These are phyloP conservation scores for Rhizopus sp. DNA, from an alignment of 371 early-diverging fungal species.

Conservation along the genomic window DNA sequence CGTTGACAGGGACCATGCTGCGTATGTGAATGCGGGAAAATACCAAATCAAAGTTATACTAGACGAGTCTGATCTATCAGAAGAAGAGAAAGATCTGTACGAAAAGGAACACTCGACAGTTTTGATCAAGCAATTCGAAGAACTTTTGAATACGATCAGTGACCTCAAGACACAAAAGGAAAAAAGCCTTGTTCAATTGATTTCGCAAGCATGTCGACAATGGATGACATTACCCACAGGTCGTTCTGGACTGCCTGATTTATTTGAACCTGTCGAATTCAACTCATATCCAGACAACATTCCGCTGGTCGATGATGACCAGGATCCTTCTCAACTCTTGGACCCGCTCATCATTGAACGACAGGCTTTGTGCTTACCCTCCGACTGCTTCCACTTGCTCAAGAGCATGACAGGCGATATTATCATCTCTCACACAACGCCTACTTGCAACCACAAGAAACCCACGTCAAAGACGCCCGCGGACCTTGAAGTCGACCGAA, in stretches of 20 bases:
- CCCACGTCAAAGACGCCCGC: conserved; percentile 67
- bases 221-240: conserved; percentile 48
- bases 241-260: conserved; percentile 38
- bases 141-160: background rate
- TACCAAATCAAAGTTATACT: conserved; percentile 32
- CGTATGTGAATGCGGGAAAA: conserved; percentile 25
- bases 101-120: conserved; percentile 17
- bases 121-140: conserved; percentile 16
- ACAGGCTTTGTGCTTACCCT: conserved; percentile 62
- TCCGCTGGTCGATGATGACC: conserved; percentile 58
- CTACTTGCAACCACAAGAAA: conserved; percentile 73
- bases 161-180: background rate
- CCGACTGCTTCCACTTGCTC: conserved; percentile 67
- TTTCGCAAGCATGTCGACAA: conserved; percentile 34
- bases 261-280: conserved; percentile 53
- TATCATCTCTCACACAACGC: conserved; percentile 71
- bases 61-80: conserved; percentile 10
- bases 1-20: conserved; percentile 15
- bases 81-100: conserved; percentile 6
- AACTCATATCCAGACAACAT: conserved; percentile 65
- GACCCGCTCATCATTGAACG: conserved; percentile 64
- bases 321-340: conserved; percentile 62
- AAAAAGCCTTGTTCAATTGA: conserved; percentile 15
- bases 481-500: conserved; percentile 72
- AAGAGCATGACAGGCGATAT: conserved; percentile 73